These are phyloP conservation scores for Trifolium repens DNA, from an alignment of 306 rosid species.

Conservation along the genomic window DNA sequence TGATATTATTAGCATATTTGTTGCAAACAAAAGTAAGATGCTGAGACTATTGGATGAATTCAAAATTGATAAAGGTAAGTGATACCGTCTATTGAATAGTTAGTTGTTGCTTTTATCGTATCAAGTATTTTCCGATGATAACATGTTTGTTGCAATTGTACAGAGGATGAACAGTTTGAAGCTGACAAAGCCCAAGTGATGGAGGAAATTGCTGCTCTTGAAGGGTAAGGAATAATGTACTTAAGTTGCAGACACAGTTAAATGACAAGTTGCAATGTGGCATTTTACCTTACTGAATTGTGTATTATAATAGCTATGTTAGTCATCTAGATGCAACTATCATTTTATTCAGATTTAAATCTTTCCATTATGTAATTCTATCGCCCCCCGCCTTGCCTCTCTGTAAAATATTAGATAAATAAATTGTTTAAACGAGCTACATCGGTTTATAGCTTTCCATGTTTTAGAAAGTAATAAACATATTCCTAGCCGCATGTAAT, in stretches of 20 bases:
- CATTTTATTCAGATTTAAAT: conserved; percentile 26
- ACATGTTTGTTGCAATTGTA: conserved; percentile 34
- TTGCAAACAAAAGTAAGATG: conserved; percentile 88
- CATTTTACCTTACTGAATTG: conserved; percentile 41
- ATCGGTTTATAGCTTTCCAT: conserved; percentile 34
- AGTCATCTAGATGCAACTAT: conserved; percentile 42
- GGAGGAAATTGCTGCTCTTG: conserved; percentile 87
- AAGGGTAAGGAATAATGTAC: conserved; percentile 49
- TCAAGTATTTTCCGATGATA: conserved; percentile 28
- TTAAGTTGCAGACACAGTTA: conserved; percentile 38
- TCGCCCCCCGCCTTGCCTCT: conserved; percentile 3
- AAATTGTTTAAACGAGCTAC: conserved; percentile 53
- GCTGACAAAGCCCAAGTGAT: conserved; percentile 97
- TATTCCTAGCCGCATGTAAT: conserved; percentile 40
- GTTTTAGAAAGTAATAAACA: conserved; percentile 23
- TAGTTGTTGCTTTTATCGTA: conserved; percentile 25
- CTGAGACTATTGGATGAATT: conserved; percentile 89
- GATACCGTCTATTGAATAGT: conserved; percentile 13
- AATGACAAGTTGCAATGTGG: conserved; percentile 34
- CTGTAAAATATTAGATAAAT: conserved; percentile 70
- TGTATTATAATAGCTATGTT: conserved; percentile 49
- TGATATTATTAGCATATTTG: conserved; percentile 77
- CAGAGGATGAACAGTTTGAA: conserved; percentile 97
- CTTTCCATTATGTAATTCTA: conserved; percentile 50
- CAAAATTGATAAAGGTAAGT: conserved; percentile 83